A percentile compares a stretch with the other conserved stretches of the same genome.
Conservation (phyloP, 2,329 filamentous ascomycete species). For the Ascochyta lentis region DNA sequence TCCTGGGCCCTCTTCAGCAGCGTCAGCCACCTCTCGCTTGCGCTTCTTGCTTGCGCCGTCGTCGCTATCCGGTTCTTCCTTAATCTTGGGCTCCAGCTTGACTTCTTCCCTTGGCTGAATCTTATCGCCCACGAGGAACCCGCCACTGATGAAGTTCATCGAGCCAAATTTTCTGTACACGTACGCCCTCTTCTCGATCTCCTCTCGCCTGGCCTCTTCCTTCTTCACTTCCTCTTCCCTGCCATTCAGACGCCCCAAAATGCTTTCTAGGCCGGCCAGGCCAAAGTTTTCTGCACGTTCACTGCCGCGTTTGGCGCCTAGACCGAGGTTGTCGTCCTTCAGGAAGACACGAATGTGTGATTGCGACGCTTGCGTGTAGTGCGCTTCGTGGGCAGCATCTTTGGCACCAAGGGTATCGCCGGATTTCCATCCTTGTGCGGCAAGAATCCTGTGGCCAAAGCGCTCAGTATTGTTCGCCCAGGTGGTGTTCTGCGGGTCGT, state of each 20-base stretch:
- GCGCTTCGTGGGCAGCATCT: constrained; percentile 74
- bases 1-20: constrained; percentile 40
- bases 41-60: constrained; percentile 42
- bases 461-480: constrained; percentile 83
- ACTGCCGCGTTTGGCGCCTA: constrained; percentile 80
- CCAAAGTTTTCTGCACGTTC: constrained; percentile 77
- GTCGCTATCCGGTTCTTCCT: constrained; percentile 49
- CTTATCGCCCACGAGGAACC: constrained; percentile 67
- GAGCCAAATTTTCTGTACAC: constrained; percentile 77
- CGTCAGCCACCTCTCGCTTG: constrained; percentile 38
- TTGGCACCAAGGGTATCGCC: constrained; percentile 82
- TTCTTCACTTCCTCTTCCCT: constrained; percentile 76
- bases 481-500: constrained; percentile 94
- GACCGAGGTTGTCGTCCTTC: constrained; percentile 89
- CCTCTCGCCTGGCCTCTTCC: constrained; percentile 71
- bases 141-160: constrained; percentile 88
- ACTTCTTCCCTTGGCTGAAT: constrained; percentile 25
- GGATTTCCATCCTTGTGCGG: constrained; percentile 87
- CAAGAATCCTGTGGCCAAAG: constrained; percentile 90
- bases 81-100: constrained; percentile 53
- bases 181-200: constrained; percentile 75
- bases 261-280: constrained; percentile 82
- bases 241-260: constrained; percentile 89
- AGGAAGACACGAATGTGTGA: constrained; percentile 84
- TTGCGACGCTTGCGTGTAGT: constrained; percentile 80